Evolutionary conservation across 768 basidiomycete genomes (phyloP), one percentile per base, ranked within the genome.

Genomic region (Kockovaella imperatae): DNA sequence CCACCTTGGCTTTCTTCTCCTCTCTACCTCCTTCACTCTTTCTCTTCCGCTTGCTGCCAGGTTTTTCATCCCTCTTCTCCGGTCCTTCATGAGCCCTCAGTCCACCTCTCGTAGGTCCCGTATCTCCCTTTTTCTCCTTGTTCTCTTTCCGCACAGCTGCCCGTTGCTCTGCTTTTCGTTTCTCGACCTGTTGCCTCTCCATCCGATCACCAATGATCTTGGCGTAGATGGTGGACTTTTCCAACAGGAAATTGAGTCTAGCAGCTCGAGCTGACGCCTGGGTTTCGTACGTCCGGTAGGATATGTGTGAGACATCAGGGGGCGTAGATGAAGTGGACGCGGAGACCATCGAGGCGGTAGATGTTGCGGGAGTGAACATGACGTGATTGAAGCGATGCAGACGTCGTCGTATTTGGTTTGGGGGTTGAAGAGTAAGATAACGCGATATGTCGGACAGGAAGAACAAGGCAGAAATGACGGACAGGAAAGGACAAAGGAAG

Each of bases 221-320:
- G 1, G 86, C 82, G 60, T 83, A 89, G n/a, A 82, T 75, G 1
- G 79, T 78, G 0, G 86, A 87, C 58, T 83, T 83, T 45, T 87
- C 77, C 18, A 90, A 76, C 21, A 90, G 77, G 42, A 76, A 80
- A 7, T 52, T 47, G 1, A 67, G 49, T 10, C 62, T 49, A 8
- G 47, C 44, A 5, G 59, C 59, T 21, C 65, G 57, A 8, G 65
- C 65, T 13, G 54, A 25, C 17, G 53, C 46, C 60, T 62, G 47
- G 17, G 30, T n/a, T n/a, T n/a, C n/a, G n/a, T n/a, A n/a, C n/a
- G 36, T 23, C 24, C 40, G 35, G 10, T 32, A 35, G 21, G 48
- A 50, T 18, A 40, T 26, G 3, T 29, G 40, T 11, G 52, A 26
- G 24, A 50, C 25, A 15, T n/a, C n/a, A n/a, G n/a, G n/a, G n/a